phyloP scores from a whole-genome alignment of 352 stramenopile genomes.

The Phytophthora boehmeriae region DNA sequence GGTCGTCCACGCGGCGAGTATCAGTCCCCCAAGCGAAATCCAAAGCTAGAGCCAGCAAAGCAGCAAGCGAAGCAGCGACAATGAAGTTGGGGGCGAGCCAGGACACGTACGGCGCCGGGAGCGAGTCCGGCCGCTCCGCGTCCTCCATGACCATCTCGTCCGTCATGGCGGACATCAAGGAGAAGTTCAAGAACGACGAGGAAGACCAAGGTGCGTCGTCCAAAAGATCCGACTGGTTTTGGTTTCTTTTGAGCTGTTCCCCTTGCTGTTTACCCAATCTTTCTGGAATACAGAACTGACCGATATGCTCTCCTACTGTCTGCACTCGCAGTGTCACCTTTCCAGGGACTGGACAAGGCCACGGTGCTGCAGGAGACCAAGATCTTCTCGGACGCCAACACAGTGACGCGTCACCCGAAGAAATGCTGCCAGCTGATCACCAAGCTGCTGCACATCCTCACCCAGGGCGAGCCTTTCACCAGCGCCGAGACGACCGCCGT shows the following conservation, averaged over 20 bases:
- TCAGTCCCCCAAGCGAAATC: conserved; percentile 21
- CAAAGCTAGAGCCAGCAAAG: conserved; percentile 15
- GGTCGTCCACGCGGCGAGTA: conserved; percentile 44
- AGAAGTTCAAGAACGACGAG: conserved; percentile 99
- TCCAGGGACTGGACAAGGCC: conserved; percentile 95
- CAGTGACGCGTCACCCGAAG: conserved; percentile 96
- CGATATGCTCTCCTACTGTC: conserved; percentile 5
- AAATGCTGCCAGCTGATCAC: conserved; percentile 99
- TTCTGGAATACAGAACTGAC: neutral
- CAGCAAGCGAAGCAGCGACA: conserved; percentile 23
- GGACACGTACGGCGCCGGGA: conserved; percentile 50
- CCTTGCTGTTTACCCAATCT: neutral
- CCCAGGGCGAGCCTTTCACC: conserved; percentile 97
- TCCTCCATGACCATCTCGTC: conserved; percentile 66
- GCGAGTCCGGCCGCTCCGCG: conserved; percentile 45
- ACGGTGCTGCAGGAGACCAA: conserved; percentile 98
- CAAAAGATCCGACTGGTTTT: conserved; percentile 11
- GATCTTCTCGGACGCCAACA: conserved; percentile 98
- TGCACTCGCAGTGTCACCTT: conserved; percentile 81
- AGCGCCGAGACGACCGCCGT: conserved; percentile 96
- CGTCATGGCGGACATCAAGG: conserved; percentile 95
- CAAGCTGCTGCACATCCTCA: conserved; percentile 98
- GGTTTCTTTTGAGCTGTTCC: neutral
- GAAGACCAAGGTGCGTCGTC: conserved; percentile 84
- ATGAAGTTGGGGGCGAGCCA: conserved; percentile 72